These are phyloP conservation scores for Globisporangium heterothallicum DNA, from an alignment of 352 stramenopile species.

Conservation along the genomic window DNA sequence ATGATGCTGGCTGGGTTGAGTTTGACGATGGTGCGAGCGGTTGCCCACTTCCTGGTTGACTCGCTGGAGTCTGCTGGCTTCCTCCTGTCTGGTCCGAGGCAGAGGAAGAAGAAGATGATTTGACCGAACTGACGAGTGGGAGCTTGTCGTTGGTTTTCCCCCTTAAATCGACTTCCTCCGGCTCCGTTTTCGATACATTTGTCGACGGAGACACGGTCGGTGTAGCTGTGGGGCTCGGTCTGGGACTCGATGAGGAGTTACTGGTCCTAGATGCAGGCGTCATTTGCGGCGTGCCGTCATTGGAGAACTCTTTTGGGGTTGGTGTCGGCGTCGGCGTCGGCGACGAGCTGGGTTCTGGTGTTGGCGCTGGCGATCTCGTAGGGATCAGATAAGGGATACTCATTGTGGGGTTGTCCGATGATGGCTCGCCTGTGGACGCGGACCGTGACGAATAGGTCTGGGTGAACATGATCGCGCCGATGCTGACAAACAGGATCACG, in stretches of 20 bases:
- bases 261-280: not conserved
- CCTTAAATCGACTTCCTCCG: not conserved
- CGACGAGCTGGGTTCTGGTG: not conserved
- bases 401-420: constrained; percentile 3
- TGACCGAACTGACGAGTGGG: not conserved
- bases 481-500: constrained; percentile 11
- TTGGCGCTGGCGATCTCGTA: not conserved
- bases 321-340: constrained; percentile 4
- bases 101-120: not conserved
- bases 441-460: not conserved
- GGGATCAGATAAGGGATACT: constrained; percentile 1
- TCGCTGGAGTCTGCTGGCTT: not conserved
- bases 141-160: constrained; percentile 3
- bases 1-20: not conserved
- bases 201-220: not conserved
- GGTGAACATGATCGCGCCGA: constrained; percentile 10
- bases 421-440: not conserved
- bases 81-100: not conserved
- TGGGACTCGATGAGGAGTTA: not conserved
- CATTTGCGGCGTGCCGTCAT: not conserved
- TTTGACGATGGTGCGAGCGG: not conserved
- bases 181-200: constrained; percentile 4
- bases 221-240: not conserved
- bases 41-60: not conserved
- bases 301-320: not conserved